A percentile compares a stretch with the other conserved stretches of the same genome.
Evolutionary conservation across 2,329 filamentous ascomycete genomes (phyloP).

Genomic region (Teratosphaeriaceae sp.): DNA sequence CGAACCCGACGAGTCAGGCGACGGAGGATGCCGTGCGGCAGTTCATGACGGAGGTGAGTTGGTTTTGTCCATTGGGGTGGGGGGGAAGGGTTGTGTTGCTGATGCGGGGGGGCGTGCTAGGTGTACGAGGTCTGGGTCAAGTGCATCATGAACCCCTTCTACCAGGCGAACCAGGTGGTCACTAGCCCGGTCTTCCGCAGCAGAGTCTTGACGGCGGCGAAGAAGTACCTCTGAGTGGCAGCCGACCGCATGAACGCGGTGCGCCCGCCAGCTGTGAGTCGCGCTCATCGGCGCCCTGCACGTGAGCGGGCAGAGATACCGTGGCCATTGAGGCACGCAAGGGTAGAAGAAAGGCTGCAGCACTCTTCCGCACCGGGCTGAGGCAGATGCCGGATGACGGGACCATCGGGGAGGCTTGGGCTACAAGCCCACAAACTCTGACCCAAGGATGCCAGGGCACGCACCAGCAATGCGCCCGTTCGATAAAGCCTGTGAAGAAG

Average conservation of each 20-base stretch:
- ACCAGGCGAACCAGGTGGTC: conserved; percentile 76
- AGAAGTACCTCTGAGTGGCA: conserved; percentile 49
- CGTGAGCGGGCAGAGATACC: too few relatives aligned
- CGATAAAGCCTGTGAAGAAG: too few relatives aligned
- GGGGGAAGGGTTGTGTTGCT: neutral
- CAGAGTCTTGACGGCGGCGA: conserved; percentile 77
- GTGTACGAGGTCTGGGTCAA: conserved; percentile 97
- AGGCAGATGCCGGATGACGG: too few relatives aligned
- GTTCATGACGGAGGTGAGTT: conserved; percentile 69
- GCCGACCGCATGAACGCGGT: neutral
- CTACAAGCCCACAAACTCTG: too few relatives aligned
- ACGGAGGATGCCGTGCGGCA: conserved; percentile 93
- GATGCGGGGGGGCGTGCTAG: conserved; percentile 10
- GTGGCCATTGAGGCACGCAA: too few relatives aligned
- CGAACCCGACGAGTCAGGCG: conserved; percentile 77
- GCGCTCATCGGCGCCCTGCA: too few relatives aligned
- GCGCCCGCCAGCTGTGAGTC: neutral
- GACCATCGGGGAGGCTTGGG: too few relatives aligned
- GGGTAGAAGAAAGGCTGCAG: too few relatives aligned
- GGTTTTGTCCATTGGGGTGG: neutral
- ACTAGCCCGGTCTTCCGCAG: conserved; percentile 78
- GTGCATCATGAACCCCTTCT: conserved; percentile 96
- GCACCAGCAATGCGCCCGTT: too few relatives aligned
- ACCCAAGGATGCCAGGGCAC: too few relatives aligned
- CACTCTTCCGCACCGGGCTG: too few relatives aligned